Conservation (phyloP, 305 asterid species). For the Withania somnifera region DNA sequence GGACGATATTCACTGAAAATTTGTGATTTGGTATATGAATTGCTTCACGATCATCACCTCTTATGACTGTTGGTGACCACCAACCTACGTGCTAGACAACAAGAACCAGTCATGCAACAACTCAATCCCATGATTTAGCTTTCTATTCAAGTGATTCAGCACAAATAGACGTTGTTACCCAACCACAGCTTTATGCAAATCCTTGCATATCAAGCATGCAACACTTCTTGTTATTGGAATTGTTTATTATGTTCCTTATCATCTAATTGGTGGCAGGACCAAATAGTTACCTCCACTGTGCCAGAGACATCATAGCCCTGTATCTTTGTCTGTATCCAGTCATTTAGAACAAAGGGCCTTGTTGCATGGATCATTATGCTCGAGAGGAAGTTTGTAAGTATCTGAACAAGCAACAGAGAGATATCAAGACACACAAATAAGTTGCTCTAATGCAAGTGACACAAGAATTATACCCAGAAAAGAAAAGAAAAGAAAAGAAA, state of each 20-base stretch:
- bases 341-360: constrained; percentile 79
- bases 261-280: not conserved
- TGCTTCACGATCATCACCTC: constrained; percentile 99
- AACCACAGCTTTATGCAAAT: not conserved
- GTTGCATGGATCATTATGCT: constrained; percentile 95
- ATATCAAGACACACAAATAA: not conserved
- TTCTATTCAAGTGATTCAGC: not conserved
- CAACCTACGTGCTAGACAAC: constrained; percentile 82
- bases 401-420: constrained; percentile 34
- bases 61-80: constrained; percentile 97
- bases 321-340: constrained; percentile 93
- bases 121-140: not conserved
- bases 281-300: constrained; percentile 75
- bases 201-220: not conserved
- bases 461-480: not conserved
- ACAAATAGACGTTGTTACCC: not conserved
- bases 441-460: not conserved
- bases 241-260: not conserved
- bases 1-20: constrained; percentile 80
- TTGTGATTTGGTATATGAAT: constrained; percentile 96
- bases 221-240: not conserved
- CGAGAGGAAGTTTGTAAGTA: constrained; percentile 90
- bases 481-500: not conserved
- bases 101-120: not conserved
- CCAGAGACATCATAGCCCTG: constrained; percentile 97